These are phyloP conservation scores for Apiotrichum brassicae DNA, from an alignment of 1,284 basidiomycete genomes.

Conservation along the genomic window DNA sequence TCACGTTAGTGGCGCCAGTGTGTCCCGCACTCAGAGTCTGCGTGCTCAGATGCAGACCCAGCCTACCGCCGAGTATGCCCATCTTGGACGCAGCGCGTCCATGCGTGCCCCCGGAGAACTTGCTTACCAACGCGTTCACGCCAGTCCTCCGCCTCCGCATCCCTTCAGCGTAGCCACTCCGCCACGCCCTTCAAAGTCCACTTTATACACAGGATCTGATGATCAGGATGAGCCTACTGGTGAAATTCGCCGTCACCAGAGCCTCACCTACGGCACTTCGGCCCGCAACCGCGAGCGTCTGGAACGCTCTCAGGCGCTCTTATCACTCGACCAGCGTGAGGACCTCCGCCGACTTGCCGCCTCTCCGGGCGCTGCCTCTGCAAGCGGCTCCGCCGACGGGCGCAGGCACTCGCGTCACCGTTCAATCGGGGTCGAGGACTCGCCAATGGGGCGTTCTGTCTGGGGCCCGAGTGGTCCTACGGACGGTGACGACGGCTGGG, in stretches of 20 bases:
- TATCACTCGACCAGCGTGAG: slow-evolving; percentile 37
- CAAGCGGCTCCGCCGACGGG: slow-evolving; percentile 3
- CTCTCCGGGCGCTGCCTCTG: slow-evolving; percentile 9
- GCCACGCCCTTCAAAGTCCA: slow-evolving; percentile 34
- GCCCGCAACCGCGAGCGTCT: slow-evolving; percentile 35
- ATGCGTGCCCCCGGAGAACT: slow-evolving; percentile 36
- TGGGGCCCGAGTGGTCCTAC: slow-evolving; percentile 28
- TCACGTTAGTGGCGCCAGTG: slow-evolving; percentile 15
- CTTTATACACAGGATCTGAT: slow-evolving; percentile 25
- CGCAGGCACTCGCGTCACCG: slow-evolving; percentile 13
- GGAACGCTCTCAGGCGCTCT: slow-evolving; percentile 37
- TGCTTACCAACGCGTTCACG: slow-evolving; percentile 10
- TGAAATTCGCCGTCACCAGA: slow-evolving; percentile 43
- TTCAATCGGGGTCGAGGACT: slow-evolving; percentile 22
- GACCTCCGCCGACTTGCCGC: slow-evolving; percentile 21
- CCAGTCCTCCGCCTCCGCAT: slow-evolving; percentile 19
- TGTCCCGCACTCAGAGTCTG: slow-evolving; percentile 41
- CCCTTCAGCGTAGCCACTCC: slow-evolving; percentile 37
- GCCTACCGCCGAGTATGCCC: slow-evolving; percentile 17
- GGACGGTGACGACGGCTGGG: slow-evolving; percentile 34
- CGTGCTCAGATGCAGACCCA: slow-evolving; percentile 28
- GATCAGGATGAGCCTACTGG: slow-evolving; percentile 14
- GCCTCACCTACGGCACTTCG: slow-evolving; percentile 39
- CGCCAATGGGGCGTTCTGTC: slow-evolving; percentile 37
- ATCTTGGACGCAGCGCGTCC: slow-evolving; percentile 35